These are phyloP conservation scores for Raffaelea ambrosiae DNA, from an alignment of 2,329 filamentous ascomycete genomes.

Conservation along the genomic window DNA sequence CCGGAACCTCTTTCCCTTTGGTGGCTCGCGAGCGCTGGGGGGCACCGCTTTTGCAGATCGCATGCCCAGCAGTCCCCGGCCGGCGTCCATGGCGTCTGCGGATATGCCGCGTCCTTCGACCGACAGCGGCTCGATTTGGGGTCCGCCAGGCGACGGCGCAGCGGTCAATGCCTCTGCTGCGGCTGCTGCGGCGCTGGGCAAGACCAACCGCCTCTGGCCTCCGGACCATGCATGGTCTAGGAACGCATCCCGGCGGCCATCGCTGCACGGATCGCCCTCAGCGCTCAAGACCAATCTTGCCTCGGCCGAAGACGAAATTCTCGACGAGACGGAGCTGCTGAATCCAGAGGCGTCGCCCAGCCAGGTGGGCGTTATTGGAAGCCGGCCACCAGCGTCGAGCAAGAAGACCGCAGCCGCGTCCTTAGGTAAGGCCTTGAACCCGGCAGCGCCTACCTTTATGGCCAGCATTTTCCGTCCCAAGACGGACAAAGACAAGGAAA, in stretches of 20 bases:
- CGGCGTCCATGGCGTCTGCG: conserved; percentile 59
- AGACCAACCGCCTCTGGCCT: conserved; percentile 58
- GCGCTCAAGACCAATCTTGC: conserved; percentile 52
- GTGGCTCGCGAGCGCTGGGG: conserved; percentile 35
- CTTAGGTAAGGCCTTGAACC: conserved; percentile 64
- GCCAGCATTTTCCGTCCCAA: conserved; percentile 53
- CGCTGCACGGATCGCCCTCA: conserved; percentile 67
- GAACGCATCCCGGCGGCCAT: conserved; percentile 71
- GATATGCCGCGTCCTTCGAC: conserved; percentile 71
- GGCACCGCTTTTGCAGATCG: conserved; percentile 40
- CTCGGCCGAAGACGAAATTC: conserved; percentile 56
- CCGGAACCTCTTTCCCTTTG: conserved; percentile 37
- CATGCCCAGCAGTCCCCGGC: conserved; percentile 53
- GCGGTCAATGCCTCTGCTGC: conserved; percentile 7
- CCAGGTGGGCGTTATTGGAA: conserved; percentile 69
- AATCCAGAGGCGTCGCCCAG: conserved; percentile 45
- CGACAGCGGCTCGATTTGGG: conserved; percentile 69
- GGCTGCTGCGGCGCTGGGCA: conserved; percentile 27
- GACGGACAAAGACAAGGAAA: conserved; percentile 25
- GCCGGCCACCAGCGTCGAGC: conserved; percentile 46
- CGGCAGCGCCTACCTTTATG: conserved; percentile 82
- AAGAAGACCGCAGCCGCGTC: conserved; percentile 28
- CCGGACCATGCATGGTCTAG: conserved; percentile 43
- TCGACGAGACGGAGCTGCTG: conserved; percentile 47
- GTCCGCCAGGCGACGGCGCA: conserved; percentile 38